Evolutionary conservation across 2,329 filamentous ascomycete species (phyloP).

Genomic region (Ophiostoma australiae): DNA sequence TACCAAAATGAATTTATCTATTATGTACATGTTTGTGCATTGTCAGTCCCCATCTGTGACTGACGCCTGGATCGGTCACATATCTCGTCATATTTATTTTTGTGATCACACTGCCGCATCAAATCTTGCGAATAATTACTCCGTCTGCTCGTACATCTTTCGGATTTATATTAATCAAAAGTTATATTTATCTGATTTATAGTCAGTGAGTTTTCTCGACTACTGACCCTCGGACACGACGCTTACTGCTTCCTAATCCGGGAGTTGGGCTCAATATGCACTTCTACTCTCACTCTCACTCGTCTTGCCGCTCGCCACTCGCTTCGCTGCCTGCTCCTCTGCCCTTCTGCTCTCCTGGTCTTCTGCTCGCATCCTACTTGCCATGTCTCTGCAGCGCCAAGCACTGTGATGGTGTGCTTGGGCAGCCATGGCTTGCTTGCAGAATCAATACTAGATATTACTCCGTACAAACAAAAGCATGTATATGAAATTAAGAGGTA

Average conservation of each 20-base stretch:
- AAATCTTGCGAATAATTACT: background rate
- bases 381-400: constrained; percentile 3
- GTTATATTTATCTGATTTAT: background rate
- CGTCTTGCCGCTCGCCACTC: background rate
- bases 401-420: constrained; percentile 2
- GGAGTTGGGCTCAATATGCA: background rate
- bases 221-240: background rate
- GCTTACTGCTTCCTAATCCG: constrained; percentile 14
- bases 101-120: background rate
- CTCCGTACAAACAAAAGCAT: background rate
- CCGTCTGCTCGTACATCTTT: background rate
- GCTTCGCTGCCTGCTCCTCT: background rate
- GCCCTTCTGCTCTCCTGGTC: too few relatives aligned
- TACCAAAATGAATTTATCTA: background rate
- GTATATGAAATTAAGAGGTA: background rate
- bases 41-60: background rate
- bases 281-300: background rate
- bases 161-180: background rate
- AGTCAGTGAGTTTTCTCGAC: background rate
- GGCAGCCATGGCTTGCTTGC: background rate
- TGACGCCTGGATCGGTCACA: constrained; percentile 3
- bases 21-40: background rate
- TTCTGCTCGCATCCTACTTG: background rate
- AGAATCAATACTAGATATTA: background rate
- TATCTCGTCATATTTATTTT: constrained; percentile 1